Percentiles rank a stretch among this genome's conserved stretches.
Evolutionary conservation across 2,329 filamentous ascomycete species (phyloP).

Genomic region (Ceratocystiopsis brevicomis): DNA sequence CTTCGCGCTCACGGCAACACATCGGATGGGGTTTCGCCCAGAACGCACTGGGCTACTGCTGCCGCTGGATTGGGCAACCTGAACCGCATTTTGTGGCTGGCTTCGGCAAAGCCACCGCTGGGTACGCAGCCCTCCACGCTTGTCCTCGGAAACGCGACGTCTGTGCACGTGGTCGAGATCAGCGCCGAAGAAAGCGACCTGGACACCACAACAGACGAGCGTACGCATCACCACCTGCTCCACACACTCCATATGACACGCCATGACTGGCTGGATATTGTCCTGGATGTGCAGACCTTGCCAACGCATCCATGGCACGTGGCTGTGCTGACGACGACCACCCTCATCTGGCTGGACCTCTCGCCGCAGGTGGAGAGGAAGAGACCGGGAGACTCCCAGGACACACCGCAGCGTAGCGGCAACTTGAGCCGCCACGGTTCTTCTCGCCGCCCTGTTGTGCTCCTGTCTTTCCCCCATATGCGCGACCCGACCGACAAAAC

Average conservation of each 20-base stretch:
- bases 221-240: neutral
- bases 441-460: slow-evolving; percentile 11
- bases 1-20: slow-evolving; percentile 21
- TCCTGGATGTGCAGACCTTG: slow-evolving; percentile 37
- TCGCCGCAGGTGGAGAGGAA: neutral
- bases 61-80: slow-evolving; percentile 3
- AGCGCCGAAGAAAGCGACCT: slow-evolving; percentile 2
- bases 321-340: slow-evolving; percentile 38
- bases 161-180: slow-evolving; percentile 11
- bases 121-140: slow-evolving; percentile 5
- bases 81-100: slow-evolving; percentile 5
- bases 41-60: neutral
- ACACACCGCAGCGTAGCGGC: neutral
- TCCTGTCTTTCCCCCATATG: slow-evolving; percentile 27
- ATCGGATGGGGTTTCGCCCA: neutral
- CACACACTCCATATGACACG: slow-evolving; percentile 7
- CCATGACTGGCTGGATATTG: slow-evolving; percentile 18
- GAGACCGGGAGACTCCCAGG: neutral
- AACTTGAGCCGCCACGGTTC: neutral
- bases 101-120: too few relatives aligned
- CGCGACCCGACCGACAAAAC: slow-evolving; percentile 19
- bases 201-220: slow-evolving; percentile 7
- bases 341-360: slow-evolving; percentile 30
- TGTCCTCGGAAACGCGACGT: slow-evolving; percentile 13
- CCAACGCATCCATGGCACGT: slow-evolving; percentile 27